Conservation (phyloP, 2,329 filamentous ascomycete species). For the Pseudohalonectria lignicola region DNA sequence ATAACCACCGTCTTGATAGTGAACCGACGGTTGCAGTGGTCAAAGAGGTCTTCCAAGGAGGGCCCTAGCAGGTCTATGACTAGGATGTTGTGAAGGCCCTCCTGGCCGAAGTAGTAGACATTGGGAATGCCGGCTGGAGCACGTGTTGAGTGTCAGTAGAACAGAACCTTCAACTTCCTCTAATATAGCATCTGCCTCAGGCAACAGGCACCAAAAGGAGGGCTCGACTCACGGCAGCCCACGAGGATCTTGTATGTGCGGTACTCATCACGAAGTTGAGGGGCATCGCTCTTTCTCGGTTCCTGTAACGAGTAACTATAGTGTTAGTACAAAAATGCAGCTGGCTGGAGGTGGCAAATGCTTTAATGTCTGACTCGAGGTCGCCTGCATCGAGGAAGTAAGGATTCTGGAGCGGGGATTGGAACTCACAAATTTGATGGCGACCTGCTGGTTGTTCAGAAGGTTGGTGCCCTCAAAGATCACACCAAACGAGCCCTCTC, state of each 20-base stretch:
- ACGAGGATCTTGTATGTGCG: slow-evolving; percentile 99
- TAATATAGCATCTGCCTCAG: slow-evolving; percentile 1
- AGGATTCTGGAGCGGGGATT: no score
- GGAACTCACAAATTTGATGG: slow-evolving; percentile 90
- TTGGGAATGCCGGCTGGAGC: slow-evolving; percentile 85
- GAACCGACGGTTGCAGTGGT: slow-evolving; percentile 92
- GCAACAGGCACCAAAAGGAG: no score
- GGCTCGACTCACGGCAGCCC: slow-evolving; percentile 82
- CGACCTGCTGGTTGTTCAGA: slow-evolving; percentile 97
- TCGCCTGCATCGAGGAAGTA: no score
- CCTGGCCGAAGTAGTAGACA: slow-evolving; percentile 98
- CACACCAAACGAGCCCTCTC: slow-evolving; percentile 95
- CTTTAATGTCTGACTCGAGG: no score
- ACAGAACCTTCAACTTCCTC: no score
- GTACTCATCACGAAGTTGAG: slow-evolving; percentile 95
- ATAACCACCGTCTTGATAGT: slow-evolving; percentile 97
- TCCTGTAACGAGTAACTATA: no score
- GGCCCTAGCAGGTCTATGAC: slow-evolving; percentile 95
- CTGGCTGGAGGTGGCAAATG: no score
- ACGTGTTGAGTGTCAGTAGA: no score
- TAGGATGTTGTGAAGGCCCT: slow-evolving; percentile 96
- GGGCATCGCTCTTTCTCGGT: slow-evolving; percentile 96
- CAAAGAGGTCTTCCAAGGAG: slow-evolving; percentile 91
- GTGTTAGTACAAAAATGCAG: no score
- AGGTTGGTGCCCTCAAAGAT: slow-evolving; percentile 98